Conservation (phyloP, 176 grass and related monocot species). For the Lolium rigidum region DNA sequence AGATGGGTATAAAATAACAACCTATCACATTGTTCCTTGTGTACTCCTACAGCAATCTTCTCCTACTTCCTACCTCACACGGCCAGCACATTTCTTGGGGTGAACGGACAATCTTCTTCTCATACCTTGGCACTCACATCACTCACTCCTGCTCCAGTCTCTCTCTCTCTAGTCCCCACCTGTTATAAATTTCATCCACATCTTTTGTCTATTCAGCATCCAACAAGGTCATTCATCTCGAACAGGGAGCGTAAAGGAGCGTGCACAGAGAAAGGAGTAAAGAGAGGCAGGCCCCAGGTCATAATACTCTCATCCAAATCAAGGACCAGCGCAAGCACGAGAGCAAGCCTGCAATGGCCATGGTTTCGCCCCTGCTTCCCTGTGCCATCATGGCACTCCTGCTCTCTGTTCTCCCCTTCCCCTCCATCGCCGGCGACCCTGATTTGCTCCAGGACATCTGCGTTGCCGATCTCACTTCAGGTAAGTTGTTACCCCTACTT, state of each 20-base stretch:
- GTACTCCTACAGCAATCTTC: slow-evolving; percentile 51
- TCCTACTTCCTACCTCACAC: slow-evolving; percentile 17
- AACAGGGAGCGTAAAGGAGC: slow-evolving; percentile 8
- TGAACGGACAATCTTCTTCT: slow-evolving; percentile 43
- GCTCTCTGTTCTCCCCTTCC: background rate
- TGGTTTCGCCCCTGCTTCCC: background rate
- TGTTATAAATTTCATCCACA: slow-evolving; percentile 42
- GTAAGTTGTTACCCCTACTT: background rate
- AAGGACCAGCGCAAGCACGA: background rate
- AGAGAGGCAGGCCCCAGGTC: slow-evolving; percentile 34
- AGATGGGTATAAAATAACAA: background rate
- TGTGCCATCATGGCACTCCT: slow-evolving; percentile 9
- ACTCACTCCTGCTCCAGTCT: background rate
- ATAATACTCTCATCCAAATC: slow-evolving; percentile 28
- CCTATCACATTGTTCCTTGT: slow-evolving; percentile 47
- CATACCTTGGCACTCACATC: slow-evolving; percentile 27
- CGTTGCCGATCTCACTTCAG: slow-evolving; percentile 49
- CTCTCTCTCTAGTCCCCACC: background rate
- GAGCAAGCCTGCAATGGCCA: slow-evolving; percentile 20
- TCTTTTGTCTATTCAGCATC: slow-evolving; percentile 29
- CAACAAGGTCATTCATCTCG: slow-evolving; percentile 27
- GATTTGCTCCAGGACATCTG: slow-evolving; percentile 61
- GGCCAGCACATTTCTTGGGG: slow-evolving; percentile 54
- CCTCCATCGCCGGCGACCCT: slow-evolving; percentile 37
- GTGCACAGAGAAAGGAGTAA: slow-evolving; percentile 20